phyloP scores from a whole-genome alignment of 108 stramenopile species.

The Cyclostephanos invisitatus region DNA sequence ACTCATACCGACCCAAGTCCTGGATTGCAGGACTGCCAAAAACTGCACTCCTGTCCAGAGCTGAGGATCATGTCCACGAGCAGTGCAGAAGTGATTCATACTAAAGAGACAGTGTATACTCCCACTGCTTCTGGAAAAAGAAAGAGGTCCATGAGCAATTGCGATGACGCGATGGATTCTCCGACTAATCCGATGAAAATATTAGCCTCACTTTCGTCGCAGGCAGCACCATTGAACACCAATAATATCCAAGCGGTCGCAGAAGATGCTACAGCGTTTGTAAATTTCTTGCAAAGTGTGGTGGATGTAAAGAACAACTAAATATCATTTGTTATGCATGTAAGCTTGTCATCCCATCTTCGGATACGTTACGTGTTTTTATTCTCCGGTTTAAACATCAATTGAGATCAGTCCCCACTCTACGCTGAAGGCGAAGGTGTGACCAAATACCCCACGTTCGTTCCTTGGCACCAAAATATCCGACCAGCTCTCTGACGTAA shows the following conservation, averaged over 20 bases:
- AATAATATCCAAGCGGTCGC: constrained; percentile 16
- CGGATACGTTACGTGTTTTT: too few relatives aligned
- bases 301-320: constrained; percentile 6
- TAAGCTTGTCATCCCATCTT: not conserved
- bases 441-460: too few relatives aligned
- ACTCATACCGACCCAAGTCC: not conserved
- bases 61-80: constrained; percentile 3
- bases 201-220: constrained; percentile 48
- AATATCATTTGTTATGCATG: not conserved
- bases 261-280: constrained; percentile 78
- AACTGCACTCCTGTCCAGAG: constrained; percentile 19
- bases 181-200: constrained; percentile 45
- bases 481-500: too few relatives aligned
- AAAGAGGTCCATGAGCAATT: constrained; percentile 9
- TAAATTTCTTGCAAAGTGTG: constrained; percentile 76
- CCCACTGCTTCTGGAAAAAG: constrained; percentile 16
- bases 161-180: constrained; percentile 11
- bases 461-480: too few relatives aligned
- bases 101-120: not conserved
- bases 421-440: too few relatives aligned
- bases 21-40: constrained; percentile 3
- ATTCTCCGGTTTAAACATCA: too few relatives aligned
- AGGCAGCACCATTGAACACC: constrained; percentile 35
- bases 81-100: not conserved
- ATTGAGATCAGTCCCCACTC: too few relatives aligned